Evolutionary conservation across 2,329 filamentous ascomycete genomes (phyloP).

Genomic region (Aspergillus fischeri): DNA sequence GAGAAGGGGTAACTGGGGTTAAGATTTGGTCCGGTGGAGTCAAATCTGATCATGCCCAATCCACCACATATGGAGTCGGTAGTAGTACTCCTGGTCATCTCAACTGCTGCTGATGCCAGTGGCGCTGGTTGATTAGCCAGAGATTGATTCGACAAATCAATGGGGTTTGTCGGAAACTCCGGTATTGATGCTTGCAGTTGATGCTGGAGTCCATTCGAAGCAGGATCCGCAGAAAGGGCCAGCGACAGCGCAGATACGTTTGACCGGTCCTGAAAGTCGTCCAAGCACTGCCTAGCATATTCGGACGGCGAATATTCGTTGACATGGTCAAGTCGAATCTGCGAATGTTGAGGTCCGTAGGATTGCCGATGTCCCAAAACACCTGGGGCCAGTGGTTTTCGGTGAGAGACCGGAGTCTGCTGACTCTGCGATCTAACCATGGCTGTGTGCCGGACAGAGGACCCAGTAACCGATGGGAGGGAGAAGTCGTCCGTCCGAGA

Average conservation of each 20-base stretch:
- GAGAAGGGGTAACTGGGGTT: constrained; percentile 26
- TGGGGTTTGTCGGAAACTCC: constrained; percentile 7
- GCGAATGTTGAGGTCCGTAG: constrained; percentile 25
- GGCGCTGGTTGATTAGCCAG: constrained; percentile 24
- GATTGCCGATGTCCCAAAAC: constrained; percentile 29
- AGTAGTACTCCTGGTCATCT: constrained; percentile 45
- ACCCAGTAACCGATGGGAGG: constrained; percentile 22
- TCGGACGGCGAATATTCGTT: constrained; percentile 42
- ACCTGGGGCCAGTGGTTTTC: constrained; percentile 20
- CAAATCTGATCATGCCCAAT: constrained; percentile 43
- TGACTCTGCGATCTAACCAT: constrained; percentile 40
- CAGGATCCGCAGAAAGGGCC: constrained; percentile 21
- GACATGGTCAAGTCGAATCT: constrained; percentile 33
- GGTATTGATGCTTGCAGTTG: constrained; percentile 21
- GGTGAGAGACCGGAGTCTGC: constrained; percentile 31
- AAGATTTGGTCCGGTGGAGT: constrained; percentile 37
- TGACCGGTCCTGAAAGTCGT: constrained; percentile 23
- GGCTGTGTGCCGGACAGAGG: constrained; percentile 28
- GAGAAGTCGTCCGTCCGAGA: constrained; percentile 22
- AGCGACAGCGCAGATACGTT: constrained; percentile 21
- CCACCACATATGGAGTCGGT: constrained; percentile 43
- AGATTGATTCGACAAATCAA: constrained; percentile 3
- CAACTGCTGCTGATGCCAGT: constrained; percentile 27
- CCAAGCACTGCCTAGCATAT: constrained; percentile 36
- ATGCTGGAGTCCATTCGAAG: constrained; percentile 21